Evolutionary conservation across 2,329 filamentous ascomycete species (phyloP).

Genomic region (Aspergillus hortae): DNA sequence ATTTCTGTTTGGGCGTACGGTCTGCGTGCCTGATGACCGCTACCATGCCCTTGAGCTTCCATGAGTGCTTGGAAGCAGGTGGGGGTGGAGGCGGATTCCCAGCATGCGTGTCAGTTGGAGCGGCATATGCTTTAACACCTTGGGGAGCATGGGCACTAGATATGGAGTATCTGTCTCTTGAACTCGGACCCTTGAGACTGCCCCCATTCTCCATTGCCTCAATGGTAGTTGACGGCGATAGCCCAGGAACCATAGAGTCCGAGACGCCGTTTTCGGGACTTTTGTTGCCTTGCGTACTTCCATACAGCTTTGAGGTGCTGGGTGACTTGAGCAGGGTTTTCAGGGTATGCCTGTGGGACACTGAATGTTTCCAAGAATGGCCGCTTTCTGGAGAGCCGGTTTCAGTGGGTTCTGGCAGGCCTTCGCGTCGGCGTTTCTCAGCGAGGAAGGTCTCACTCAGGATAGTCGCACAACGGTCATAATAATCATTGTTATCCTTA

Average conservation of each 20-base stretch:
- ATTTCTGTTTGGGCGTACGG: conserved; percentile 97
- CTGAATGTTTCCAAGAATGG: conserved; percentile 35
- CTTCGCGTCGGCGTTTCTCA: conserved; percentile 56
- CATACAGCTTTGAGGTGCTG: conserved; percentile 59
- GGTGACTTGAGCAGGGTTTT: conserved; percentile 63
- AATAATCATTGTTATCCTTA: conserved; percentile 98
- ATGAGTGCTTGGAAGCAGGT: conserved; percentile 78
- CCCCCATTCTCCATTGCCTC: conserved; percentile 26
- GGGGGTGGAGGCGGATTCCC: conserved; percentile 48
- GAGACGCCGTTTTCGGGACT: conserved; percentile 42
- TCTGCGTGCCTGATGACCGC: conserved; percentile 95
- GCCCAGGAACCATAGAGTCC: conserved; percentile 35
- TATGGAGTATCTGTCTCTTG: conserved; percentile 20
- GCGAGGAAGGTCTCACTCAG: conserved; percentile 82
- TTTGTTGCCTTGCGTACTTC: conserved; percentile 42
- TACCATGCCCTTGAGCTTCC: conserved; percentile 97
- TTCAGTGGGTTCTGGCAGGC: conserved; percentile 31
- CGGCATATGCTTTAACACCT: conserved; percentile 23
- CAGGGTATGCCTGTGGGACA: conserved; percentile 48
- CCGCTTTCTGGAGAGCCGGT: conserved; percentile 31
- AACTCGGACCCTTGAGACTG: conserved; percentile 8
- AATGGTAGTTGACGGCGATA: conserved; percentile 31
- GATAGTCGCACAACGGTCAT: conserved; percentile 84
- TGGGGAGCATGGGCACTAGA: conserved; percentile 21
- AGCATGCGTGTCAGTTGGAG: conserved; percentile 24